phyloP scores from a whole-genome alignment of 2,329 filamentous ascomycete species.

The Lasiodiplodia hormozganensis region DNA sequence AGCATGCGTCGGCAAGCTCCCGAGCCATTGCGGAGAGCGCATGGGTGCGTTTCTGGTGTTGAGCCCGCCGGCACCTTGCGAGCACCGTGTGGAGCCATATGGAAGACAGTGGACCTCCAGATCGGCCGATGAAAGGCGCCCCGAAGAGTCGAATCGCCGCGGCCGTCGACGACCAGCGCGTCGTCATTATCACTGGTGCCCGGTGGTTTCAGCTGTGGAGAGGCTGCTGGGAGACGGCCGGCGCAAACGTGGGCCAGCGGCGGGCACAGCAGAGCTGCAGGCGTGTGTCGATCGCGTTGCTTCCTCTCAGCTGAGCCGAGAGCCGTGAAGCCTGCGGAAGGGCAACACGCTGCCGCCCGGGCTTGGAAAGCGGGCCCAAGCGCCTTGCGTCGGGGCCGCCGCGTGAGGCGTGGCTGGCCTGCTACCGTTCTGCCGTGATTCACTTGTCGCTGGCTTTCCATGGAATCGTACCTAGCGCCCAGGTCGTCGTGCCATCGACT shows the following conservation, averaged over 20 bases:
- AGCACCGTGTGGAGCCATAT: not conserved
- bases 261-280: not conserved
- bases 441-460: too few species aligned
- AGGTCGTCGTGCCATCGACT: too few species aligned
- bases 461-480: too few species aligned
- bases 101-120: constrained; percentile 22
- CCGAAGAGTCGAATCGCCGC: not conserved
- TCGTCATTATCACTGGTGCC: constrained; percentile 26
- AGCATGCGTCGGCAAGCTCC: constrained; percentile 17
- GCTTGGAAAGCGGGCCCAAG: too few species aligned
- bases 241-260: not conserved
- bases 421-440: too few species aligned
- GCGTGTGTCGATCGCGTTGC: constrained; percentile 4
- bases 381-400: too few species aligned
- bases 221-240: not conserved
- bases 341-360: not conserved
- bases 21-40: constrained; percentile 15
- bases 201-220: constrained; percentile 22
- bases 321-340: constrained; percentile 2
- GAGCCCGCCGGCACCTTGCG: constrained; percentile 18
- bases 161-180: not conserved
- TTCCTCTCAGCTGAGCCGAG: constrained; percentile 21
- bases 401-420: too few species aligned
- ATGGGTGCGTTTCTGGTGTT: constrained; percentile 21
- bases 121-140: constrained; percentile 18